These are phyloP conservation scores for Fusarium albidum DNA, from an alignment of 2,329 filamentous ascomycete genomes.

Conservation along the genomic window DNA sequence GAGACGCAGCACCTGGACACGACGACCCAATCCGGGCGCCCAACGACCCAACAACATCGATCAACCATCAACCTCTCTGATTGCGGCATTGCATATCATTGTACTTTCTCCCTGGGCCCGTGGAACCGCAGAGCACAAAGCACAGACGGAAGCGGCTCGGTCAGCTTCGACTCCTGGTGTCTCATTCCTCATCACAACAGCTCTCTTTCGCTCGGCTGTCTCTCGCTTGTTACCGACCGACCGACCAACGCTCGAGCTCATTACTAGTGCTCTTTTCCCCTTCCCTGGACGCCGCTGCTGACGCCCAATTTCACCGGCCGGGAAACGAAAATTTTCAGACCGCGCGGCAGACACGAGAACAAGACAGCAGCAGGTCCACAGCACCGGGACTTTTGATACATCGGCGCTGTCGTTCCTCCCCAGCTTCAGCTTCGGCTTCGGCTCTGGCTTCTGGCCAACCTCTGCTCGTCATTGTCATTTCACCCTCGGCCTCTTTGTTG, in stretches of 20 bases:
- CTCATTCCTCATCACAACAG: slow-evolving; percentile 15
- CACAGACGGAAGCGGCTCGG: slow-evolving; percentile 19
- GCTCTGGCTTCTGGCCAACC: background rate
- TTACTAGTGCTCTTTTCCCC: slow-evolving; percentile 16
- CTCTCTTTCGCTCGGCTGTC: slow-evolving; percentile 11
- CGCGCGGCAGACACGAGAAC: slow-evolving; percentile 22
- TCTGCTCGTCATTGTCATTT: slow-evolving; percentile 15
- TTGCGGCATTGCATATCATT: no score
- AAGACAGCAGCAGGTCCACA: background rate
- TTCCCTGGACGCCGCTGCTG: slow-evolving; percentile 9
- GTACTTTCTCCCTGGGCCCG: background rate
- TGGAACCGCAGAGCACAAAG: slow-evolving; percentile 12
- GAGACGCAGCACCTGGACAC: slow-evolving; percentile 1
- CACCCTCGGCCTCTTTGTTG: background rate
- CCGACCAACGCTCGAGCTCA: slow-evolving; percentile 11
- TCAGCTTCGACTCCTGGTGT: slow-evolving; percentile 15
- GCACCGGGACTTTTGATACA: background rate
- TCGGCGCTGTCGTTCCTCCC: slow-evolving; percentile 6
- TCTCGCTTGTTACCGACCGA: slow-evolving; percentile 14
- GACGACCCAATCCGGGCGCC: slow-evolving; percentile 11
- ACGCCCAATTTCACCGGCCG: slow-evolving; percentile 4
- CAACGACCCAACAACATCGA: slow-evolving; percentile 2
- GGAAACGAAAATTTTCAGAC: slow-evolving; percentile 17
- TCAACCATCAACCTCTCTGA: no score
- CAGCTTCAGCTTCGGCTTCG: slow-evolving; percentile 4